Conservation (phyloP, 768 basidiomycete genomes). For the Udeniomyces megalosporus region DNA sequence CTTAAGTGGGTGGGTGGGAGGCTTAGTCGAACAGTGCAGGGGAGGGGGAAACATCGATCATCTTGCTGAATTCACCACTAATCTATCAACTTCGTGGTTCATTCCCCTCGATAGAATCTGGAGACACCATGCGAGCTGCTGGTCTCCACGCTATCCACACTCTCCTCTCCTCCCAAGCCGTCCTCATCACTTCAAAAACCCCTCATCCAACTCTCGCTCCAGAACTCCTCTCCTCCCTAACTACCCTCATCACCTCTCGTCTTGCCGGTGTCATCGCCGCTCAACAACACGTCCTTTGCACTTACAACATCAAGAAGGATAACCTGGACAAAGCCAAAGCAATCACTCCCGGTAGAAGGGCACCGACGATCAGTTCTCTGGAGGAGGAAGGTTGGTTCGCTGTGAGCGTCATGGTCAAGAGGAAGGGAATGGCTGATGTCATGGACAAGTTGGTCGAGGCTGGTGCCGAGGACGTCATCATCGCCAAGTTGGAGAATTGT, state of each 20-base stretch:
- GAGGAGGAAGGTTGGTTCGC: slow-evolving; percentile 79
- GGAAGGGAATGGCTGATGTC: slow-evolving; percentile 53
- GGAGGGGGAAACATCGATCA: background rate
- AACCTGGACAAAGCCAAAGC: slow-evolving; percentile 44
- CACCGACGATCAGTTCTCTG: slow-evolving; percentile 63
- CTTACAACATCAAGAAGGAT: slow-evolving; percentile 72
- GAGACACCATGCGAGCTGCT: slow-evolving; percentile 98
- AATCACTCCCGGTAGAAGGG: slow-evolving; percentile 76
- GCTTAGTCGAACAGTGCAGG: no score
- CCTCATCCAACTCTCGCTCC: slow-evolving; percentile 32
- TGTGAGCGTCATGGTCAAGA: slow-evolving; percentile 83
- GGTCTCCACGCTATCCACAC: slow-evolving; percentile 87
- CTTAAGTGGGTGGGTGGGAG: no score
- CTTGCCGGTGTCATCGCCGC: slow-evolving; percentile 16
- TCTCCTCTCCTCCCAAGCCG: slow-evolving; percentile 69
- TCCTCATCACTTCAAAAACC: slow-evolving; percentile 57
- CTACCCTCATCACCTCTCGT: slow-evolving; percentile 51
- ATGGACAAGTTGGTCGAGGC: slow-evolving; percentile 74
- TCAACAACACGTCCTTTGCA: slow-evolving; percentile 60
- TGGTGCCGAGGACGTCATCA: slow-evolving; percentile 80
- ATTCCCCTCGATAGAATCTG: slow-evolving; percentile 51
- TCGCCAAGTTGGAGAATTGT: slow-evolving; percentile 84
- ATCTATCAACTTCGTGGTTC: background rate
- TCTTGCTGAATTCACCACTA: background rate
- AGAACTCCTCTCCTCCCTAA: slow-evolving; percentile 58